These are phyloP conservation scores for Plenodomus lindquistii DNA, from an alignment of 2,329 filamentous ascomycete species.

Conservation along the genomic window DNA sequence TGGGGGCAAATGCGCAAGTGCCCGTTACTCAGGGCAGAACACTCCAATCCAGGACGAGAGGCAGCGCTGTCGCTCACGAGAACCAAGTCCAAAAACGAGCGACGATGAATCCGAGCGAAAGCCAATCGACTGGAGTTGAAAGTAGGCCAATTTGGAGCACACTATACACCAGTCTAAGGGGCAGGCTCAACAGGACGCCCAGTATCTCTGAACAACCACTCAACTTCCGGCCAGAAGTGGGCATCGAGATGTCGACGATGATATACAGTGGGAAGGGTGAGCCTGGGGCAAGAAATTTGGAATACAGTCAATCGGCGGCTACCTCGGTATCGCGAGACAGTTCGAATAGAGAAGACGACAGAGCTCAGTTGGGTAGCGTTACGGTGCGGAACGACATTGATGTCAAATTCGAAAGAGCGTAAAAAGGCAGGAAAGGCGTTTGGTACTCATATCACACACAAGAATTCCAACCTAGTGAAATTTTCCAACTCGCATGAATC, in stretches of 20 bases:
- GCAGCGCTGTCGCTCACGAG: neutral
- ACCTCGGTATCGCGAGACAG: neutral
- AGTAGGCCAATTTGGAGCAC: neutral
- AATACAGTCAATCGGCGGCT: neutral
- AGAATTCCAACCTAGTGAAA: no score
- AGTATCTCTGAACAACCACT: constrained; percentile 9
- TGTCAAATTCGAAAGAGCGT: neutral
- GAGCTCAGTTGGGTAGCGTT: neutral
- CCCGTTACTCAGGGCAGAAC: neutral
- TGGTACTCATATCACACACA: no score
- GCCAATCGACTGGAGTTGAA: no score
- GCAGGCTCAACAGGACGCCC: neutral
- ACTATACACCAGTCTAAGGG: neutral
- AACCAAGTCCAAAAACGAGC: neutral
- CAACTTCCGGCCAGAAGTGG: constrained; percentile 6
- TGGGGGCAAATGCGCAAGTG: neutral
- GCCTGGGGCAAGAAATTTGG: neutral
- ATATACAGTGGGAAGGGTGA: constrained; percentile 4
- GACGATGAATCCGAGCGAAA: neutral
- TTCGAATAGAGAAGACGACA: neutral
- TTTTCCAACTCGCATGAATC: no score
- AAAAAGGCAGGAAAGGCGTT: no score
- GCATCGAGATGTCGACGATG: constrained; percentile 9
- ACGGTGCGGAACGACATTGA: neutral
- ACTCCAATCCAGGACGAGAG: constrained; percentile 1